Conservation (phyloP, 768 basidiomycete genomes). For the Russula griseocarnosa region DNA sequence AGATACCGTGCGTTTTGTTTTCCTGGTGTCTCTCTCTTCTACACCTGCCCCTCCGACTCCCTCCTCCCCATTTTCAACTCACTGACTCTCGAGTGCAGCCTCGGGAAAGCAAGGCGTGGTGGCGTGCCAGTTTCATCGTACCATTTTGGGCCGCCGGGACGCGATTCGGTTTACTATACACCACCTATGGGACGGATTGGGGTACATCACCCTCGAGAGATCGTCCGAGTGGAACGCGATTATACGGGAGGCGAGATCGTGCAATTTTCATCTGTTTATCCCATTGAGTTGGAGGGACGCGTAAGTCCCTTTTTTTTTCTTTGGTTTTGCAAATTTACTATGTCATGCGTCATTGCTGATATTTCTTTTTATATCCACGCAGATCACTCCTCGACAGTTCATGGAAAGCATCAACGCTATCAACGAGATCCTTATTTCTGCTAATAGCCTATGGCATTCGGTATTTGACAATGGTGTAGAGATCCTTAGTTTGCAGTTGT, state of each 20-base stretch:
- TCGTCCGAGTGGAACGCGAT: conserved; percentile 88
- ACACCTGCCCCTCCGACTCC: no score
- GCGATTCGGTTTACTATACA: conserved; percentile 77
- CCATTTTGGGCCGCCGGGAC: conserved; percentile 75
- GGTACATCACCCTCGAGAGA: conserved; percentile 84
- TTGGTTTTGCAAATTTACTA: not conserved
- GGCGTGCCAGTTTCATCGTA: conserved; percentile 79
- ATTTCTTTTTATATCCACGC: not conserved
- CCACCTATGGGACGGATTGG: conserved; percentile 82
- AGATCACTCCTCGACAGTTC: conserved; percentile 92
- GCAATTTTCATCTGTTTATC: conserved; percentile 87
- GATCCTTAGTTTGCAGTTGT: conserved; percentile 76
- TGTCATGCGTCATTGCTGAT: no score
- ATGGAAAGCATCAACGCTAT: conserved; percentile 85
- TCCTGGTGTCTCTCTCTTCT: not conserved
- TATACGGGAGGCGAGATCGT: conserved; percentile 85
- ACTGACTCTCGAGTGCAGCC: not conserved
- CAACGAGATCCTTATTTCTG: conserved; percentile 83
- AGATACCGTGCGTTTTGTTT: conserved; percentile 22
- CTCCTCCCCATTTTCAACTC: not conserved
- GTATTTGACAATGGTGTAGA: conserved; percentile 77
- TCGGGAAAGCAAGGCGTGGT: conserved; percentile 36
- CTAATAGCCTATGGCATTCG: conserved; percentile 70
- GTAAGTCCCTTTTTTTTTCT: conserved; percentile 45
- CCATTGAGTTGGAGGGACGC: conserved; percentile 88